phyloP scores from a whole-genome alignment of 73 alveolate species.

The Paramecium sexaurelia region DNA sequence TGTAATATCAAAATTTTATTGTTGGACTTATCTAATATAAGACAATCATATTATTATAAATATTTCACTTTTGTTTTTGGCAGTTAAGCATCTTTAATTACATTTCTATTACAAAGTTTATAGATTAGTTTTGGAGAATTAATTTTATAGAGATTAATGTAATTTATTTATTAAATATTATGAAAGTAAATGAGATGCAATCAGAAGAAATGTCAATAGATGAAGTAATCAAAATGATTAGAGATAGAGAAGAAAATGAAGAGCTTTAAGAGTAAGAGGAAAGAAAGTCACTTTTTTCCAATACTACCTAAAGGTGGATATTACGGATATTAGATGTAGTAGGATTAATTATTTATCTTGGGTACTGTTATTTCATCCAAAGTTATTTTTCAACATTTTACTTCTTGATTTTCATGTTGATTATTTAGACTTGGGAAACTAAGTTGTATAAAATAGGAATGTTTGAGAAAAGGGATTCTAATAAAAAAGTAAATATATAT shows the following conservation, averaged over 20 bases:
- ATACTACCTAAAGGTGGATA: background rate
- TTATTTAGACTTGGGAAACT: background rate
- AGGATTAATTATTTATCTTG: background rate
- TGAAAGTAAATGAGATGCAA: no score
- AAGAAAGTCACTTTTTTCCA: background rate
- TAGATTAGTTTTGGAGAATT: no score
- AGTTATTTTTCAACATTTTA: background rate
- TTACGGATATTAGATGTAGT: background rate
- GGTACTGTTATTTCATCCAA: background rate
- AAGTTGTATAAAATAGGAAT: background rate
- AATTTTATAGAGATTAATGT: no score
- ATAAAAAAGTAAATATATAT: background rate
- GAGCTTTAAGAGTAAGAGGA: background rate
- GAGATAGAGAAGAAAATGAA: background rate
- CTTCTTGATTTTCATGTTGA: background rate
- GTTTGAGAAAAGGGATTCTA: background rate
- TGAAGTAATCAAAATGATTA: background rate
- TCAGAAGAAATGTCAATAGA: background rate
- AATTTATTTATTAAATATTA: no score
- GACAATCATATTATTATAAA: no score
- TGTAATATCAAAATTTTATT: no score
- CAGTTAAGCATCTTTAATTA: no score
- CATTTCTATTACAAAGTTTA: no score
- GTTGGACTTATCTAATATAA: no score
- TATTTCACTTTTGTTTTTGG: no score